A percentile compares a stretch with the other conserved stretches of the same genome.
phyloP scores from a whole-genome alignment of 805 yeast genomes.

The Metschnikowia corniflorae region DNA sequence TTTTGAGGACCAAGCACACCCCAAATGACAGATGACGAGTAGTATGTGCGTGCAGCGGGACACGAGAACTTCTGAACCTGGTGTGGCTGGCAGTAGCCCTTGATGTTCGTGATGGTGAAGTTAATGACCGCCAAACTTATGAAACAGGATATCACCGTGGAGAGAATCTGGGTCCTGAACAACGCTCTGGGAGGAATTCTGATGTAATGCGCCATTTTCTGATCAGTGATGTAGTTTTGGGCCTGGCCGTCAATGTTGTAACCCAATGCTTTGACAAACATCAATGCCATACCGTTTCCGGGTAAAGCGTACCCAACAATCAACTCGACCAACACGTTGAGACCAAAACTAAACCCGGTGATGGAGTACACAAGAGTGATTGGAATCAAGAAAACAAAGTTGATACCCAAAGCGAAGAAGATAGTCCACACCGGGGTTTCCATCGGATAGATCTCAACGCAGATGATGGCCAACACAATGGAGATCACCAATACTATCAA shows the following conservation, averaged over 20 bases:
- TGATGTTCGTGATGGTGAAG: constrained; percentile 5
- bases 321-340: constrained; percentile 36
- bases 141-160: constrained; percentile 3
- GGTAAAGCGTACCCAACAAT: constrained; percentile 37
- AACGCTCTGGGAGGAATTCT: constrained; percentile 60
- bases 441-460: constrained; percentile 25
- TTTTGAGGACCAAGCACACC: constrained; percentile 55
- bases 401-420: constrained; percentile 21
- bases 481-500: constrained; percentile 24
- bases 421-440: constrained; percentile 25
- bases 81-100: constrained; percentile 1
- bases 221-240: constrained; percentile 48
- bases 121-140: constrained; percentile 8
- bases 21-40: constrained; percentile 59
- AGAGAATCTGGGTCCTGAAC: constrained; percentile 38
- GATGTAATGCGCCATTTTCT: constrained; percentile 63
- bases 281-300: constrained; percentile 34
- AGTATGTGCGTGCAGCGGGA: constrained; percentile 31
- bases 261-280: constrained; percentile 57
- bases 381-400: constrained; percentile 22
- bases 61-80: constrained; percentile 5
- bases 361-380: constrained; percentile 18
- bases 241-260: constrained; percentile 58
- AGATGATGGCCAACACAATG: constrained; percentile 29
- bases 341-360: constrained; percentile 32